Evolutionary conservation across 176 grass and related monocot species (phyloP).

Genomic region (Eleusine coracana): DNA sequence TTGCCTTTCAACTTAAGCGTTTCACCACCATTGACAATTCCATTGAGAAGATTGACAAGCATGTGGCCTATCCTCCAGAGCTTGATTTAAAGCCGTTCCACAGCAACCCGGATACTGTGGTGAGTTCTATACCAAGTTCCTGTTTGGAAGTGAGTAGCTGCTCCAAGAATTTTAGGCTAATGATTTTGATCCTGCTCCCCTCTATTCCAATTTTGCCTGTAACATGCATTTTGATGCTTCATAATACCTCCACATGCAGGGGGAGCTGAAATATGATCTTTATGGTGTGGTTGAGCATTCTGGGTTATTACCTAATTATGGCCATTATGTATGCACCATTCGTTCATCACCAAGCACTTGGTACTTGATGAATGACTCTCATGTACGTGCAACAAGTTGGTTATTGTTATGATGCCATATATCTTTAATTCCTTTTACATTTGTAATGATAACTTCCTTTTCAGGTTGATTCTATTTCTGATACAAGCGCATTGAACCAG

Average conservation of each 20-base stretch:
- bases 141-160: neutral
- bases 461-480: conserved; percentile 68
- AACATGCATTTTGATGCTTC: conserved; percentile 31
- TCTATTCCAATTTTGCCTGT: conserved; percentile 2
- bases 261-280: conserved; percentile 76
- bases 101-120: conserved; percentile 35
- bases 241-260: conserved; percentile 42
- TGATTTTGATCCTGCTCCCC: neutral
- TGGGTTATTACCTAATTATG: conserved; percentile 56
- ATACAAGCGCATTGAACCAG: conserved; percentile 55
- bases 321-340: conserved; percentile 79
- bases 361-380: conserved; percentile 75
- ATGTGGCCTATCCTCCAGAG: conserved; percentile 69
- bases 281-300: conserved; percentile 83
- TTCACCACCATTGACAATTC: conserved; percentile 63
- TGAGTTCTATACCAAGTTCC: conserved; percentile 23
- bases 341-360: conserved; percentile 77
- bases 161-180: neutral
- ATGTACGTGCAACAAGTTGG: conserved; percentile 49
- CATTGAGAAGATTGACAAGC: conserved; percentile 72
- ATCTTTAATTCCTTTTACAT: conserved; percentile 19
- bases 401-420: conserved; percentile 3
- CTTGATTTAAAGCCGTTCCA: conserved; percentile 76
- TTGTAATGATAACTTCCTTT: conserved; percentile 31
- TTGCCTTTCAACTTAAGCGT: conserved; percentile 89